These are phyloP conservation scores for Fusarium hainanense DNA, from an alignment of 2,329 filamentous ascomycete genomes.

Conservation along the genomic window DNA sequence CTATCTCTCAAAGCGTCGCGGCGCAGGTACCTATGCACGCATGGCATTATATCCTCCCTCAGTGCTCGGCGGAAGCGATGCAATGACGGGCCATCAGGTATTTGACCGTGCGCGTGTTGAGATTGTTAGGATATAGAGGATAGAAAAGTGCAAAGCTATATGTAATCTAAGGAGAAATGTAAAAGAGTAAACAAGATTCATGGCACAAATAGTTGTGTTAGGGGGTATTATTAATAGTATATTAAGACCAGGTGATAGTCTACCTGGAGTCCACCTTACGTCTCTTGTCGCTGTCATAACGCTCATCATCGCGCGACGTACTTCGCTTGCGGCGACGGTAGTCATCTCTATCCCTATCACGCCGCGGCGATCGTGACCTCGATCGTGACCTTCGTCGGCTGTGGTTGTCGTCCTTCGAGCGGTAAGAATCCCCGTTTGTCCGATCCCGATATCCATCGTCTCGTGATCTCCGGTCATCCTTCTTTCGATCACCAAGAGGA, in stretches of 20 bases:
- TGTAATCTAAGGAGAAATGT: conserved; percentile 40
- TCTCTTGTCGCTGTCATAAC: conserved; percentile 69
- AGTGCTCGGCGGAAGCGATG: conserved; percentile 68
- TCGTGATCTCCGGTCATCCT: conserved; percentile 46
- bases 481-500: conserved; percentile 65
- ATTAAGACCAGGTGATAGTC: conserved; percentile 21
- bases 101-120: conserved; percentile 89
- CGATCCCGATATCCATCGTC: conserved; percentile 39
- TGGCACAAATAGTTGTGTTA: conserved; percentile 15
- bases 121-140: conserved; percentile 76
- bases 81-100: conserved; percentile 76
- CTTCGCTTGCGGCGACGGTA: conserved; percentile 67
- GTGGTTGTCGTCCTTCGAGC: conserved; percentile 40
- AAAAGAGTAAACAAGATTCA: conserved; percentile 13
- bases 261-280: conserved; percentile 62
- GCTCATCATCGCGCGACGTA: conserved; percentile 64
- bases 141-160: conserved; percentile 5
- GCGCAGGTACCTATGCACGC: conserved; percentile 85
- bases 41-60: conserved; percentile 77
- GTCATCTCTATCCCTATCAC: conserved; percentile 57
- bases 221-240: conserved; percentile 46
- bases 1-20: conserved; percentile 83
- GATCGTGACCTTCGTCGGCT: conserved; percentile 49
- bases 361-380: conserved; percentile 65
- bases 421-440: conserved; percentile 31